Conservation (phyloP, 495 filamentous ascomycete species). For the Parathielavia hyrcaniae region DNA sequence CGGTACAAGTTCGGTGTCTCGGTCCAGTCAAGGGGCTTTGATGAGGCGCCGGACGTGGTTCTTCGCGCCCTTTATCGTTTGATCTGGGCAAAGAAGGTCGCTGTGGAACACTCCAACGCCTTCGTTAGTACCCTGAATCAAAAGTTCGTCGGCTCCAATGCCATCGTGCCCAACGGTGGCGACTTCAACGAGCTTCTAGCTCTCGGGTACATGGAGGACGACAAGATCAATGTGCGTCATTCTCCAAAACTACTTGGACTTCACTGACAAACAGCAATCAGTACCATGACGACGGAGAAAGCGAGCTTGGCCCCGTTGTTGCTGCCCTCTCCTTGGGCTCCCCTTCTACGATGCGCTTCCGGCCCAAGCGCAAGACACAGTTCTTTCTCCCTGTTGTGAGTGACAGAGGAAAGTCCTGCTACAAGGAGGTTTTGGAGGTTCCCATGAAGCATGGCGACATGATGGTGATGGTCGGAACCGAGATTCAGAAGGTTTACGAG, state of each 20-base stretch:
- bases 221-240: constrained; percentile 58
- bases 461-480: constrained; percentile 71
- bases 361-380: constrained; percentile 57
- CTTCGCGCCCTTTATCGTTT: constrained; percentile 54
- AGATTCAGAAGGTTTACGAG: constrained; percentile 68
- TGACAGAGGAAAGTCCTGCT: constrained; percentile 20
- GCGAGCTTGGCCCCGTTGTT: constrained; percentile 65
- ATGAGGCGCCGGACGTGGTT: constrained; percentile 53
- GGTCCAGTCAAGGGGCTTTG: constrained; percentile 58
- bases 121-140: constrained; percentile 6
- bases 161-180: constrained; percentile 22
- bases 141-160: background rate
- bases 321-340: constrained; percentile 70
- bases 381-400: constrained; percentile 34
- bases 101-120: constrained; percentile 32
- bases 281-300: constrained; percentile 85
- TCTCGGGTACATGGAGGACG: constrained; percentile 67
- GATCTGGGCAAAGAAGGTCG: constrained; percentile 55
- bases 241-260: constrained; percentile 18
- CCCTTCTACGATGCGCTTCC: constrained; percentile 59
- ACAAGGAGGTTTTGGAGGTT: constrained; percentile 34
- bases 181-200: constrained; percentile 71
- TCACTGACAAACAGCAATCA: constrained; percentile 33
- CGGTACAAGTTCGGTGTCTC: constrained; percentile 76
- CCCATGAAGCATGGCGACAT: constrained; percentile 69